Evolutionary conservation across 2,329 filamentous ascomycete species (phyloP).

Genomic region (Incumbomyces lentus): DNA sequence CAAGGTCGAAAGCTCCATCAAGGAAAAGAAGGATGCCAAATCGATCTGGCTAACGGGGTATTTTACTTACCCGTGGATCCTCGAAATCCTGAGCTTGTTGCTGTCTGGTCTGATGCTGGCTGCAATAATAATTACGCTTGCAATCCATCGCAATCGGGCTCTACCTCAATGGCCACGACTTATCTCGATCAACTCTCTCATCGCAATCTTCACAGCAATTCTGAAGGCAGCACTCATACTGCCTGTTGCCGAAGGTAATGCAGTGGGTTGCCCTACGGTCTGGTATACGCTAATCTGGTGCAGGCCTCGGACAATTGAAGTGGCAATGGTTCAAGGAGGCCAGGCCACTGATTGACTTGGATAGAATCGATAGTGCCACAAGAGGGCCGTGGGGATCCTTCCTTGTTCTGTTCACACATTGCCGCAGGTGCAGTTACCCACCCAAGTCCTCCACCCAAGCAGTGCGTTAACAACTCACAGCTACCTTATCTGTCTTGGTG

Average conservation of each 20-base stretch:
- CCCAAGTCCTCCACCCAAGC: too few relatives aligned
- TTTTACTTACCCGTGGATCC: too few relatives aligned
- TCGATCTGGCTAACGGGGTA: too few relatives aligned
- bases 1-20: too few relatives aligned
- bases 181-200: constrained; percentile 20
- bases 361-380: constrained; percentile 23
- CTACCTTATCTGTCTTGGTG: constrained; percentile 17
- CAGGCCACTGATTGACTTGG: constrained; percentile 18
- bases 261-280: too few relatives aligned
- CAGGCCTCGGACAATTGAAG: too few relatives aligned
- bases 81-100: constrained; percentile 6
- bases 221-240: constrained; percentile 23
- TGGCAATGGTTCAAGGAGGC: constrained; percentile 19
- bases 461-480: too few relatives aligned
- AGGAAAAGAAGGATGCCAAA: too few relatives aligned
- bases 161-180: constrained; percentile 6
- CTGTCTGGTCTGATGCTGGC: neutral
- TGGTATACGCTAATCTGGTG: too few relatives aligned
- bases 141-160: constrained; percentile 4
- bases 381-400: constrained; percentile 23
- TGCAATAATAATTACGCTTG: constrained; percentile 7
- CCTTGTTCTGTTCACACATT: constrained; percentile 17
- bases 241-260: constrained; percentile 21
- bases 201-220: constrained; percentile 22
- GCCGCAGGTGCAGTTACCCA: too few relatives aligned